Conservation (phyloP, 2,329 filamentous ascomycete genomes). For the Clonostachys chloroleuca region DNA sequence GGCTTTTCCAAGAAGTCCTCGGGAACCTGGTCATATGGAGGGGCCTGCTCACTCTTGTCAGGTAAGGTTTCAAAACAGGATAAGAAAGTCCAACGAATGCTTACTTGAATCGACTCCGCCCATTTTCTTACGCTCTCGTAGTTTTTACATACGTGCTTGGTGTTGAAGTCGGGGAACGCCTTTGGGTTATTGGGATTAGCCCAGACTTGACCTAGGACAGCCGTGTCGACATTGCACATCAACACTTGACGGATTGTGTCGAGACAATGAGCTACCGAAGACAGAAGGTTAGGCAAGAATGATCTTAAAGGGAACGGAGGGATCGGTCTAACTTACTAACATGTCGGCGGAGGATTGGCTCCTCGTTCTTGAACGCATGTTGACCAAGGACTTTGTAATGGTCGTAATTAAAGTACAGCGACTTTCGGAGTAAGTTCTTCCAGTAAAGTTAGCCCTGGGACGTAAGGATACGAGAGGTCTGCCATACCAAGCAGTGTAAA, state of each 20-base stretch:
- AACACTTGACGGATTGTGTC: constrained; percentile 58
- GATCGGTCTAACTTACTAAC: constrained; percentile 37
- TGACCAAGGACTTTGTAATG: constrained; percentile 46
- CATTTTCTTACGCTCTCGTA: constrained; percentile 47
- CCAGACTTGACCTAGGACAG: constrained; percentile 59
- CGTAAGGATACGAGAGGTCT: not conserved
- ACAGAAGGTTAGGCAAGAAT: no score
- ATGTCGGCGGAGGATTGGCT: constrained; percentile 48
- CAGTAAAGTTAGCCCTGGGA: not conserved
- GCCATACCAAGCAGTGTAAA: constrained; percentile 48
- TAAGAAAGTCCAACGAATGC: no score
- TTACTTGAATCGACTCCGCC: constrained; percentile 47
- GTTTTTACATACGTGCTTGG: constrained; percentile 53
- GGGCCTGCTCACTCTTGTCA: no score
- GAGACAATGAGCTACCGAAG: constrained; percentile 47
- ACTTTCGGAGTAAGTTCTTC: constrained; percentile 53
- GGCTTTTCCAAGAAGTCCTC: no score
- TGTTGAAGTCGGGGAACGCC: constrained; percentile 60
- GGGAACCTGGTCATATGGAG: no score
- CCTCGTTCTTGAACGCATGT: constrained; percentile 51
- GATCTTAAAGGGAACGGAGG: no score
- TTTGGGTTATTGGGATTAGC: constrained; percentile 34
- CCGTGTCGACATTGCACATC: constrained; percentile 59
- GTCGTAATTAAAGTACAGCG: constrained; percentile 54
- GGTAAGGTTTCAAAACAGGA: no score